Percentiles rank a stretch among this genome's conserved stretches.
These are phyloP conservation scores for Skeletonema marinoi DNA, from an alignment of 108 stramenopile species.

Conservation along the genomic window DNA sequence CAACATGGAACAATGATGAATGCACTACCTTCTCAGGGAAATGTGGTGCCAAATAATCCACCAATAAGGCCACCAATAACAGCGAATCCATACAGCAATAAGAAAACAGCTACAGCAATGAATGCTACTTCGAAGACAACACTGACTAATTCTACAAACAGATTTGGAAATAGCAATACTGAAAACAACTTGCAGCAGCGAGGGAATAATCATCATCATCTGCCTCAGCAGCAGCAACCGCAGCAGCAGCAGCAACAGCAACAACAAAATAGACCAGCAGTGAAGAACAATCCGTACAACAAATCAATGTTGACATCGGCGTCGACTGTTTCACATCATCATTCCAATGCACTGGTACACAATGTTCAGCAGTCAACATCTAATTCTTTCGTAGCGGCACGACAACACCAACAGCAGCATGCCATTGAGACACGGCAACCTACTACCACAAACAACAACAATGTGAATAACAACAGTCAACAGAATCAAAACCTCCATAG, in stretches of 20 bases:
- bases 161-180: background rate
- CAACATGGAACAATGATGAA: background rate
- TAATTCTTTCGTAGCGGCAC: background rate
- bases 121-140: background rate
- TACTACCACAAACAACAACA: background rate
- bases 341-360: background rate
- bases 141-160: background rate
- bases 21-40: background rate
- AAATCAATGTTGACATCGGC: background rate
- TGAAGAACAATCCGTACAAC: background rate
- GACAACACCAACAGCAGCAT: conserved; percentile 1
- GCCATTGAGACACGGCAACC: background rate
- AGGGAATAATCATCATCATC: background rate
- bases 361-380: no score
- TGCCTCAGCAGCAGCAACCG: background rate
- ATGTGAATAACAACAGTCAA: background rate
- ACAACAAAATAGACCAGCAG: background rate
- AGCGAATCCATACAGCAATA: background rate
- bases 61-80: background rate
- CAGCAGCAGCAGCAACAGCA: conserved; percentile 6
- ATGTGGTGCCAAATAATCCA: background rate
- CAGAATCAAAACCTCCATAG: conserved; percentile 4
- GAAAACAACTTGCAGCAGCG: background rate
- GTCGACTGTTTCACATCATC: background rate
- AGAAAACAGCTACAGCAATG: background rate